Evolutionary conservation across 306 rosid species (phyloP), one percentile per base, ranked within the genome.

Genomic region (Vachellia pachyceras): DNA sequence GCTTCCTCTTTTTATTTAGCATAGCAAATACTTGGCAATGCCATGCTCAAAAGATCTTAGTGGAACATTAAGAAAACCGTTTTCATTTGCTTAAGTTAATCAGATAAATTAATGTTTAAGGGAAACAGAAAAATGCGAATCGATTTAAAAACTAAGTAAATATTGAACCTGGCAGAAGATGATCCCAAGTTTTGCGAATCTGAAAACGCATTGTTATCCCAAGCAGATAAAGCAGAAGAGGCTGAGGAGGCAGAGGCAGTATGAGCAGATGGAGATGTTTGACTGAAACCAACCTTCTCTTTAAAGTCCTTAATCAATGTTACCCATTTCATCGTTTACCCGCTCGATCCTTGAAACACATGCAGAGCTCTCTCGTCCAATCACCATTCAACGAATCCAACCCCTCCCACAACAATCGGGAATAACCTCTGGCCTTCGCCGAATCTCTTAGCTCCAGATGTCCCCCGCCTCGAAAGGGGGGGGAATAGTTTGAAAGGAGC

Each of bases 241-340:
- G 80, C 20, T 3, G 85, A 46, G 67, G 90, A 79, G 60, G 90
- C 15, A 76, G 88, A 5, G 77, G 90, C 42, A 65, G 84, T 4
- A 45, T 91, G 10, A 77, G 90, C 46, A 47, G 92, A 45, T 63
- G 95, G 77, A 10, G 95, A 86, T 37, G 94, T 70, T 79, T 89
- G 97, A 89, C 92, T 88, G 37, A 96, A 82, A 44, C 99, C 98
- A 84, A 96, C 99, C 95, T 92, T 96, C 94, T 96, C 99, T 89
- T 89, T 96, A 77, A 96, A 87, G 90, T 96, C 99, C 93, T 90
- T 96, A 84, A 96, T 92, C 97, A 96, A 94, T 86, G 97, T 78
- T 71, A 64, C 94, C 99, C 99, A 96, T 94, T 94, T 96, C 99
- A 96, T 96, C 83, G 97, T 90, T 93, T 74, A 85, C 83, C 91